Base-by-base conservation (phyloP, 345 rosid species). In the Salix viminalis region DNA sequence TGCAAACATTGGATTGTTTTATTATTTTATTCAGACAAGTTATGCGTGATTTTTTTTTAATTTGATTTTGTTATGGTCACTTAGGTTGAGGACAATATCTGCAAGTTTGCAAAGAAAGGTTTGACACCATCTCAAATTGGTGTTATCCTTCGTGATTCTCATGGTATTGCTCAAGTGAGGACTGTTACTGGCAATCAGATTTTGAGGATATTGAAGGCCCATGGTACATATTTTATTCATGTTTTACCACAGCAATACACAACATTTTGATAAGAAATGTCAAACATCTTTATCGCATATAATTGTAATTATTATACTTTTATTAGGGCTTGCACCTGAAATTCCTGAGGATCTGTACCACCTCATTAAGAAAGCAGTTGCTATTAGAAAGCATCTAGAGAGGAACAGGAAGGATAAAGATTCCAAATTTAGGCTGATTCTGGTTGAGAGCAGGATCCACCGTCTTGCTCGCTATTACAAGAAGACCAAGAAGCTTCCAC, bases 351-450 rank as follows among this genome's bases (percentile, higher is more conserved):
- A 94, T 84, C 75, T 94, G 72, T 92, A 94, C 70, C 98, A 92
- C 76, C 79, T 94, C 60, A 94, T 94, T 81, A 92, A 94, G 91
- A 94, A 88, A 70, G 97, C 98, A 0, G 98, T 94, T 68, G 95
- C 98, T 12, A 91, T 94, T 70, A 82, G 96, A 62, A 92, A 94
- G 90, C 98, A 94, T 81, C 86, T 94, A 81, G 97, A 94, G 89
- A 94, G 98, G 90, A 94, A 92, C 89, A 81, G 98, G 84, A 94
- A 94, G 84, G 98, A 94, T 81, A 92, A 94, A 76, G 98, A 94
- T 52, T 94, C 98, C 73, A 90, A 92, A 74, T 94, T 94, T 61
- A 88, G 98, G 83, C 71, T 94, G 91, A 94, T 91, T 85, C 85
- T 94, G 76, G 98, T 91, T 1, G 97, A 94, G 83, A 94, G 97